Conservation (phyloP, 2,329 filamentous ascomycete species). For the Trichoderma lentiforme region DNA sequence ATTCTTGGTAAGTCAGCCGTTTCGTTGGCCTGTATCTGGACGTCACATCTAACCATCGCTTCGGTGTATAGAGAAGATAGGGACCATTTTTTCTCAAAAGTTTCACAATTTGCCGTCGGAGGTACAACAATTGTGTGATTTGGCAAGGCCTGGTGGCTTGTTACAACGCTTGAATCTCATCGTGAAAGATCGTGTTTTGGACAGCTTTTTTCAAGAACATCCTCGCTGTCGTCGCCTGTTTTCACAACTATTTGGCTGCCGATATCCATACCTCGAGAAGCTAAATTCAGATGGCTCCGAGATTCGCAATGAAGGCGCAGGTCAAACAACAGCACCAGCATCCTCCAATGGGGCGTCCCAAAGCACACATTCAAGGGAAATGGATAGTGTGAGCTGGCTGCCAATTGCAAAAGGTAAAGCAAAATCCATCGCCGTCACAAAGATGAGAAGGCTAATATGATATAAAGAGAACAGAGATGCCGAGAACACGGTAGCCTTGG, state of each 20-base stretch:
- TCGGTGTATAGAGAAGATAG: neutral
- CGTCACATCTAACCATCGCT: neutral
- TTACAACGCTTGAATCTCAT: constrained; percentile 19
- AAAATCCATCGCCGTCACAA: neutral
- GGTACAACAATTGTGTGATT: neutral
- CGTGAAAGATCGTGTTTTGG: constrained; percentile 20
- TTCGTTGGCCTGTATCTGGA: neutral
- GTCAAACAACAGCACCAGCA: neutral
- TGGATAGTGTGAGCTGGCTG: neutral
- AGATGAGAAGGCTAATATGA: neutral
- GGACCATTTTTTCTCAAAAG: neutral
- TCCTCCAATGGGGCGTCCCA: neutral
- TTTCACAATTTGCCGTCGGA: neutral
- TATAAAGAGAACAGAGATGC: neutral
- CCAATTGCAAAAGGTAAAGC: neutral
- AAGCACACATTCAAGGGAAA: neutral
- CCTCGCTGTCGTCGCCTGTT: constrained; percentile 17
- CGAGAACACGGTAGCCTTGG: neutral
- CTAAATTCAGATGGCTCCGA: neutral
- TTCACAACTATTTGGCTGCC: constrained; percentile 23
- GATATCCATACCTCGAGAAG: constrained; percentile 20
- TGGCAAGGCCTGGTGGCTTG: neutral
- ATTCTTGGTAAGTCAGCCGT: neutral
- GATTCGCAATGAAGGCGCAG: neutral
- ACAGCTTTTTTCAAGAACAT: constrained; percentile 23